Evolutionary conservation across 176 grass and related monocot species (phyloP), one percentile per base, ranked within the genome.

Genomic region (Melocanna baccifera): DNA sequence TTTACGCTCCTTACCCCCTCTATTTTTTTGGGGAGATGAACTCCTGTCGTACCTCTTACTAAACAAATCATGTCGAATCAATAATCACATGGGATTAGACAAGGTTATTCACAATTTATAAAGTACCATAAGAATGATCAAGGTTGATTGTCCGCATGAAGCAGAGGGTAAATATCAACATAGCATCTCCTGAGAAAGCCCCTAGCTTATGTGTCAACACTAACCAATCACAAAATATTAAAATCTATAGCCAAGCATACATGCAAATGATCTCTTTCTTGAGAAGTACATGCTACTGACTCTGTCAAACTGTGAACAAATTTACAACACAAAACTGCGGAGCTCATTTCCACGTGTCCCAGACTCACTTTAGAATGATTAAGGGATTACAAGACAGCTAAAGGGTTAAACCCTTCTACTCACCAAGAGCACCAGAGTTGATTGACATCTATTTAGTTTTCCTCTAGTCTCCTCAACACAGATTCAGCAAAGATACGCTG

Each of bases 401-500:
- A 69, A 52, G 20, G 30, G 59, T 36, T 67, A 86, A 43, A 7
- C 48, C 79, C 67, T 71, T 67, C 39, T 42, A 77, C 80, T 87
- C 66, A 78, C 59, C 55, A 70, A 32, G 6, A 29, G 69, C 32
- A 28, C 37, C 11, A 50, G 58, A 14, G 37, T 50, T 29, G 18
- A 61, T 53, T 57, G 56, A 53, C 6, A 52, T 18, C 61, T 52
- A 29, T 81, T 91, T 82, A 93, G 71, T 90, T 94, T 63, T 86
- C 86, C 81, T 99, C 91, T 67, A 96, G 84, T 67, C 93, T 84
- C 77, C 78, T 79, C 78, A 99, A 78, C 53, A 99, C 90, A 66
- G 91, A 93, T 56, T 99, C 96, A 0, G 96, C 96, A 88, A 99
- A 99, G 65, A 99, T 99, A 53, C 94, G 96, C 84, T 99, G 96